These are phyloP conservation scores for Beauveria australis DNA, from an alignment of 2,329 filamentous ascomycete genomes.

Conservation along the genomic window DNA sequence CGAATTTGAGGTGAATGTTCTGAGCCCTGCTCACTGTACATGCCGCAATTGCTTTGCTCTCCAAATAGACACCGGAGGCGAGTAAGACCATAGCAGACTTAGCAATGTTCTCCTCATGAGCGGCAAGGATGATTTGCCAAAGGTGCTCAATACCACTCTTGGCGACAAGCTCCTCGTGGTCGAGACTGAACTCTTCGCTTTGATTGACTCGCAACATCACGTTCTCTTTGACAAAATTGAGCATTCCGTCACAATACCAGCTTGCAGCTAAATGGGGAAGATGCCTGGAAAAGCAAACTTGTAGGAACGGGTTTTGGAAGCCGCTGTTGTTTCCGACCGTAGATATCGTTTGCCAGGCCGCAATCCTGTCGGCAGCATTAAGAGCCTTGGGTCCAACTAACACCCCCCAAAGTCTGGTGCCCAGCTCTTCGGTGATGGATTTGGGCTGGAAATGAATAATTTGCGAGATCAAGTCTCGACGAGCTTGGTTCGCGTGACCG, in stretches of 20 bases:
- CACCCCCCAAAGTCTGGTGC: conserved; percentile 60
- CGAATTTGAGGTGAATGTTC: conserved; percentile 59
- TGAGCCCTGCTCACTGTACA: conserved; percentile 43
- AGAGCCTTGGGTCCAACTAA: conserved; percentile 59
- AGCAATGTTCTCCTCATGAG: conserved; percentile 58
- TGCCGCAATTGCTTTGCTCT: conserved; percentile 41
- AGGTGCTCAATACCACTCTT: conserved; percentile 58
- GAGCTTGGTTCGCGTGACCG: conserved; percentile 41
- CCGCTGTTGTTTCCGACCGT: conserved; percentile 30
- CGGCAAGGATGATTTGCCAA: conserved; percentile 74
- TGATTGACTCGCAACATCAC: conserved; percentile 41
- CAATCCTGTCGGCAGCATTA: conserved; percentile 51
- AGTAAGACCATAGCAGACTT: conserved; percentile 60
- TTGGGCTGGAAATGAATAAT: conserved; percentile 55
- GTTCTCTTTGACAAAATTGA: conserved; percentile 53
- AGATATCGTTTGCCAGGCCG: conserved; percentile 62
- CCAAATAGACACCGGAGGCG: conserved; percentile 62
- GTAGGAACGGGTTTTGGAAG: conserved; percentile 48
- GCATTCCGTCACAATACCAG: conserved; percentile 52
- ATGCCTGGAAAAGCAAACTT: conserved; percentile 45
- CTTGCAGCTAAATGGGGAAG: conserved; percentile 48
- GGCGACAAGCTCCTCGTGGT: conserved; percentile 43
- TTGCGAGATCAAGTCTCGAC: conserved; percentile 46
- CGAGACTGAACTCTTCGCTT: conserved; percentile 35
- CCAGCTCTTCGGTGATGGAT: conserved; percentile 54